Evolutionary conservation across 768 basidiomycete genomes (phyloP).

Genomic region (Psilocybe subaeruginosa): DNA sequence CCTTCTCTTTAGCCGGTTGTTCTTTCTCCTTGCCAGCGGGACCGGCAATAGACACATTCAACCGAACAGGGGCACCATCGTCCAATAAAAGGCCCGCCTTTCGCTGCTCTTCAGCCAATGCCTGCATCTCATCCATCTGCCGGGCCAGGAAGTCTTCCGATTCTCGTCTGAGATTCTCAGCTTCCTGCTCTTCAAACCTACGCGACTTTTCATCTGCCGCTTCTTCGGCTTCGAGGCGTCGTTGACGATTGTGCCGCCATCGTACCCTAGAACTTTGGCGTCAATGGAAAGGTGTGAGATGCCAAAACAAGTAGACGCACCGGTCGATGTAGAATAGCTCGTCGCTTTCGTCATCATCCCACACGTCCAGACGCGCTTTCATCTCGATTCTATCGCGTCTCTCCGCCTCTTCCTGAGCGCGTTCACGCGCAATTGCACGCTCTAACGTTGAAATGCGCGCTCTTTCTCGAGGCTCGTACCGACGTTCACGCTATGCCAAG

Average conservation of each 20-base stretch:
- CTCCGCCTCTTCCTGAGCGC: conserved; percentile 73
- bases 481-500: conserved; percentile 79
- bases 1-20: conserved; percentile 49
- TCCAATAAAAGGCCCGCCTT: conserved; percentile 90
- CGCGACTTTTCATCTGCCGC: conserved; percentile 85
- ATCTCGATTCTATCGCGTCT: conserved; percentile 82
- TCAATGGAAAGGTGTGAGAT: neutral
- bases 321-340: conserved; percentile 93
- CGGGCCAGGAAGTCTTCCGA: conserved; percentile 92
- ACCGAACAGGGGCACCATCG: conserved; percentile 87
- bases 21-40: conserved; percentile 47
- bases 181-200: conserved; percentile 81
- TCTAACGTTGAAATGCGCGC: conserved; percentile 78
- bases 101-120: conserved; percentile 86
- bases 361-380: conserved; percentile 79
- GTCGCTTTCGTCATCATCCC: conserved; percentile 93
- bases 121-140: conserved; percentile 96
- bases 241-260: conserved; percentile 81
- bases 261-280: conserved; percentile 57
- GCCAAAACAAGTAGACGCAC: conserved; percentile 40
- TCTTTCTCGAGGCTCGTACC: conserved; percentile 91
- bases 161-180: conserved; percentile 84
- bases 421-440: conserved; percentile 73
- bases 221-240: conserved; percentile 77
- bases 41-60: conserved; percentile 74